Conservation (phyloP, 495 filamentous ascomycete species). For the Trichoderma erinaceum region DNA sequence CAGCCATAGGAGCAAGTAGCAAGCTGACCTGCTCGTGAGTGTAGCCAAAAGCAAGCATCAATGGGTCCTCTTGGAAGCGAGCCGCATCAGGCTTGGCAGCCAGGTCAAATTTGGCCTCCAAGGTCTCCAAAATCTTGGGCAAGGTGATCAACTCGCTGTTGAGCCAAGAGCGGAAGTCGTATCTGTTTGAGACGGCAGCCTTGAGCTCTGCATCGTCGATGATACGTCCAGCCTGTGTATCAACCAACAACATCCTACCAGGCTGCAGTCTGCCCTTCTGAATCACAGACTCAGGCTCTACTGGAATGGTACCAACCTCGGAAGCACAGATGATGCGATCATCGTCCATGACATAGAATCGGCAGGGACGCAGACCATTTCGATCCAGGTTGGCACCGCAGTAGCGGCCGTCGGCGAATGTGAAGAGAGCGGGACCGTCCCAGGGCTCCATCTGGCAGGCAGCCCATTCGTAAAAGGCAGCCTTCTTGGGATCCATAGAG, state of each 20-base stretch:
- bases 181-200: conserved; percentile 72
- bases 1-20: conserved; percentile 92
- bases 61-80: conserved; percentile 78
- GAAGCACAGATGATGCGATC: conserved; percentile 98
- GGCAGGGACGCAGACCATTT: conserved; percentile 93
- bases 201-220: conserved; percentile 96
- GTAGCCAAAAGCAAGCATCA: conserved; percentile 87
- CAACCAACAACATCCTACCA: conserved; percentile 95
- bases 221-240: conserved; percentile 90
- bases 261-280: conserved; percentile 95
- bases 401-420: conserved; percentile 95
- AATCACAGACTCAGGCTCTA: conserved; percentile 84
- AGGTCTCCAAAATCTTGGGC: conserved; percentile 61
- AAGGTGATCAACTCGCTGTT: conserved; percentile 76
- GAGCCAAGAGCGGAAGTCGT: conserved; percentile 85
- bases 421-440: conserved; percentile 97
- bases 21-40: conserved; percentile 95
- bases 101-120: conserved; percentile 51
- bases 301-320: conserved; percentile 89
- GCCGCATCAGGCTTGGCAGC: conserved; percentile 58
- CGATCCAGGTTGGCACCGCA: conserved; percentile 98
- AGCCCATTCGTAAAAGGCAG: conserved; percentile 99
- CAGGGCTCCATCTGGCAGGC: conserved; percentile 99
- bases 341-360: conserved; percentile 97
- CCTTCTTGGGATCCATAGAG: conserved; percentile 89